Base-by-base conservation (phyloP, 164 flowering plant genomes). In the Nelumbo lutea region DNA sequence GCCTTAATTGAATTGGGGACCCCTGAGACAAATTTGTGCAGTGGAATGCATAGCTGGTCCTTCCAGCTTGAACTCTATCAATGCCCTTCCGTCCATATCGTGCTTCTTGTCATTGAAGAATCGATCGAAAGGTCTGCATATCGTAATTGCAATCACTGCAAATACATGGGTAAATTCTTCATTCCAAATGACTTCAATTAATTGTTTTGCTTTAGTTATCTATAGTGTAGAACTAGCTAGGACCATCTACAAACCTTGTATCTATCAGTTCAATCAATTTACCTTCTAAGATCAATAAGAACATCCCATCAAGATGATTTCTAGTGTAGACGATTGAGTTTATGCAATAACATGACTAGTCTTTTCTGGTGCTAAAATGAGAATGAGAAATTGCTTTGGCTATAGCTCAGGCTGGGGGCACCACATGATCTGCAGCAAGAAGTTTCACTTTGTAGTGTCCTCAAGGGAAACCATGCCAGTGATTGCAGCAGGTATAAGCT, bases 371-470 rank as follows among this genome's bases (percentile, higher is more conserved):
- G 4, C 48, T 46, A 46, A 4, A 4, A 46, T 4, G 1, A 27
- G 43, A 56, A 9, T n/a, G 6, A 39, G 43, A 39, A 64, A 41
- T 55, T 64, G 59, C 50, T 72, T 68, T 68, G 7, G 14, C 27
- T 53, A 65, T 71, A 68, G 71, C 47, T 59, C 85, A 93, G 99
- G 98, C 27, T 96, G 99, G 99, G 97, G 96, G 2, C 82, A 89
- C 59, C 87, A 91, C 73, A 79, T 90, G 87, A 84, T 86, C 6
- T 93, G 93, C 85, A 96, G 84, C 58, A 88, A 83, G 79, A 89
- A 84, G 79, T 96, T 87, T 72, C 99, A 96, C 71, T 87, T 96
- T 68, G 72, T 96, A 70, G 64, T 96, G 72, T 90, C 95, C 1
- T 87, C 97, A 0, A 91, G 84, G 75, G 87, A 87, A 61, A 85